These are phyloP conservation scores for Cucurbita pepo DNA, from an alignment of 306 rosid genomes.

Conservation along the genomic window DNA sequence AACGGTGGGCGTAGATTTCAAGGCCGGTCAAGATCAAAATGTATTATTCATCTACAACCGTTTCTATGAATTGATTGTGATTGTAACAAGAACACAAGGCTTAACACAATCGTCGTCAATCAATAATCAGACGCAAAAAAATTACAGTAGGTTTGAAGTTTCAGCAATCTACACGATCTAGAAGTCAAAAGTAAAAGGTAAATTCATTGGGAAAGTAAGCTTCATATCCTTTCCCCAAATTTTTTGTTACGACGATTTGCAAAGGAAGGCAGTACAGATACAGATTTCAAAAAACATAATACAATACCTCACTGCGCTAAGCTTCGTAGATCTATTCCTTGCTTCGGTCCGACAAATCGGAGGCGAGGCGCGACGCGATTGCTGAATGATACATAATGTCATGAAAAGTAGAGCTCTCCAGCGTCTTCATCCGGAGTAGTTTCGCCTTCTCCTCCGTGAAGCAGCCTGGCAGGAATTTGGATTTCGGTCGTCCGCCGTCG, in stretches of 20 bases:
- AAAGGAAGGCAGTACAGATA: conserved; percentile 3
- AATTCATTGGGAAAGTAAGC: background rate
- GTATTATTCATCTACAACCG: background rate
- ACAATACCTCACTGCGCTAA: background rate
- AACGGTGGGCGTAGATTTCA: background rate
- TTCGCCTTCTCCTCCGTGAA: conserved; percentile 70
- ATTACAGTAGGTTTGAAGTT: background rate
- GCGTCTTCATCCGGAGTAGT: conserved; percentile 41
- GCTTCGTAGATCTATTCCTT: conserved; percentile 10
- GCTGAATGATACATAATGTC: conserved; percentile 71
- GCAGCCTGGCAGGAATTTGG: conserved; percentile 30
- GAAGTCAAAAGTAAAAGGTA: background rate
- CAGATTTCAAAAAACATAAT: conserved; percentile 1
- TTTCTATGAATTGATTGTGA: background rate
- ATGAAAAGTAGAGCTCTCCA: conserved; percentile 50
- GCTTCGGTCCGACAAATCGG: conserved; percentile 20
- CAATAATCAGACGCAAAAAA: background rate
- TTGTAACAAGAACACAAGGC: background rate
- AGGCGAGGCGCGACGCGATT: conserved; percentile 63
- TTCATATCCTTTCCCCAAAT: background rate
- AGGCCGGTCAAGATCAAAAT: background rate
- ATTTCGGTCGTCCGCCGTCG: conserved; percentile 5
- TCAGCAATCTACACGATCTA: background rate
- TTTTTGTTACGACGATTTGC: conserved; percentile 18
- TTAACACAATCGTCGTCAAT: background rate